These are phyloP conservation scores for Cercospora sojina DNA, from an alignment of 2,329 filamentous ascomycete species.

Conservation along the genomic window DNA sequence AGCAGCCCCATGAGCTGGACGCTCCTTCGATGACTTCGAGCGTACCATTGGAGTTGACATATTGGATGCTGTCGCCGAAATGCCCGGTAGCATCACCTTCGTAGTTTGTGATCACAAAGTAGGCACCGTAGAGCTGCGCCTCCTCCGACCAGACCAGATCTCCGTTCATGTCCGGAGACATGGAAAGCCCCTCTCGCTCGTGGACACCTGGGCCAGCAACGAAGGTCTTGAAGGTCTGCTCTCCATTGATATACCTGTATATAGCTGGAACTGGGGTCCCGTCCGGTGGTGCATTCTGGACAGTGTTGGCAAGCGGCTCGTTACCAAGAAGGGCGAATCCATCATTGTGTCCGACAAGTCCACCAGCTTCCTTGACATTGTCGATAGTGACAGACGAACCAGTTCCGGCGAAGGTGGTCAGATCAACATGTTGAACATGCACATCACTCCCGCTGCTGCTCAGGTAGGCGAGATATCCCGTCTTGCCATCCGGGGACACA, in stretches of 20 bases:
- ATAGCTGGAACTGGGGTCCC: constrained; percentile 56
- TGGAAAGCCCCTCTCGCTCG: constrained; percentile 47
- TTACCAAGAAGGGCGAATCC: constrained; percentile 64
- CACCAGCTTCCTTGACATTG: constrained; percentile 59
- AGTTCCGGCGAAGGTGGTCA: constrained; percentile 54
- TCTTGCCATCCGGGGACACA: constrained; percentile 60
- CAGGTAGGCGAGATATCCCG: constrained; percentile 61
- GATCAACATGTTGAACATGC: constrained; percentile 58
- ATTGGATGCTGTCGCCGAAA: constrained; percentile 58
- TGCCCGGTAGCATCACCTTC: constrained; percentile 55
- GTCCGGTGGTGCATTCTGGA: constrained; percentile 50
- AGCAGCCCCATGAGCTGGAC: constrained; percentile 60
- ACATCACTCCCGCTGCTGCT: constrained; percentile 57
- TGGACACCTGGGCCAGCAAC: constrained; percentile 59
- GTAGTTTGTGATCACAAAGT: constrained; percentile 62
- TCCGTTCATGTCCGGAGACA: constrained; percentile 61
- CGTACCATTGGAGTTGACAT: constrained; percentile 50
- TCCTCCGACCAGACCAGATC: constrained; percentile 61
- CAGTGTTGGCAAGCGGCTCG: constrained; percentile 54
- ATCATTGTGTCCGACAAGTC: constrained; percentile 61
- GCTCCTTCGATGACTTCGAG: constrained; percentile 55
- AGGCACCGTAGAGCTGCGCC: constrained; percentile 59
- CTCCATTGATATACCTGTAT: constrained; percentile 58
- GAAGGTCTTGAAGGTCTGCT: constrained; percentile 59
- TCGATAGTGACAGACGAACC: constrained; percentile 54